Conservation (phyloP, 1,284 basidiomycete species). For the Mycena sp. region DNA sequence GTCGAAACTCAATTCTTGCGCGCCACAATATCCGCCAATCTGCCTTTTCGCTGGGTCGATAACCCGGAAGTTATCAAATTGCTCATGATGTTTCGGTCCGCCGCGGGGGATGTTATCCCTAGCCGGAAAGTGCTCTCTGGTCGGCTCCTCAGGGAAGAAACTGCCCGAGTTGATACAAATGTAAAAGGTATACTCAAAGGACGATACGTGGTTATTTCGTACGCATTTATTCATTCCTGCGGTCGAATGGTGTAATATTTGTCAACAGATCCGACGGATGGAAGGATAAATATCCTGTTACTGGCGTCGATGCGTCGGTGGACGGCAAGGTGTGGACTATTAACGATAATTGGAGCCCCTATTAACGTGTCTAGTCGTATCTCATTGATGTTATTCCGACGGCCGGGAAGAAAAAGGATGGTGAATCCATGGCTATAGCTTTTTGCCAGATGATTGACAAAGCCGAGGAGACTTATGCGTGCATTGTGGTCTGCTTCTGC, state of each 20-base stretch:
- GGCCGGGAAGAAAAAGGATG: too few relatives aligned
- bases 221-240: neutral
- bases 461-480: too few relatives aligned
- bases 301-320: too few relatives aligned
- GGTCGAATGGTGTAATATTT: neutral
- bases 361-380: too few relatives aligned
- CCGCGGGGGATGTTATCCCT: slow-evolving; percentile 29
- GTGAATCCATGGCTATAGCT: too few relatives aligned
- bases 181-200: slow-evolving; percentile 25
- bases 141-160: neutral
- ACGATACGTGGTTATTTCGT: slow-evolving; percentile 28
- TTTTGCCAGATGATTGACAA: too few relatives aligned
- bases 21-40: slow-evolving; percentile 38
- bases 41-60: slow-evolving; percentile 37
- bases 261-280: slow-evolving; percentile 31
- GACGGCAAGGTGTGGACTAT: too few relatives aligned
- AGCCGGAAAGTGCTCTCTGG: too few relatives aligned
- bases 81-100: slow-evolving; percentile 35
- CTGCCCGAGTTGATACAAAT: neutral
- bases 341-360: too few relatives aligned
- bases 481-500: too few relatives aligned
- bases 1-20: slow-evolving; percentile 34
- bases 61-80: slow-evolving; percentile 35
- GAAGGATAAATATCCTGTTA: slow-evolving; percentile 38
- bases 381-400: too few relatives aligned